Conservation (phyloP, 208 protist species). For the Ichthyophonus hoferi region DNA sequence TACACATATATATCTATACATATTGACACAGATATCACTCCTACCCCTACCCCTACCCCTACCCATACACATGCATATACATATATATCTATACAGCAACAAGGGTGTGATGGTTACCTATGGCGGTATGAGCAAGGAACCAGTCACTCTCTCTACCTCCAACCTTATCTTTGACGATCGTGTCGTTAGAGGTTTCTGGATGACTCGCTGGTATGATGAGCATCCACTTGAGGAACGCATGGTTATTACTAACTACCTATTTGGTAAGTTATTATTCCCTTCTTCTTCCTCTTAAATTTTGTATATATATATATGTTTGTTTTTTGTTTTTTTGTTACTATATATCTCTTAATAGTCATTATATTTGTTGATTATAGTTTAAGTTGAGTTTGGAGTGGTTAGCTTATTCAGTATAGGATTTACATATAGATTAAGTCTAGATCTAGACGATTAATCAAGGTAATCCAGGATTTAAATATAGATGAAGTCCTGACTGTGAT, state of each 20-base stretch:
- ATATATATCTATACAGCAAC: conserved; percentile 44
- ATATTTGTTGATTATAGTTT: too few relatives aligned
- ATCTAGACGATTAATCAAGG: too few relatives aligned
- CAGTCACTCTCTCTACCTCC: conserved; percentile 81
- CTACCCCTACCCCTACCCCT: not conserved
- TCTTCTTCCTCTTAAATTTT: not conserved
- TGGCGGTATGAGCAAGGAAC: conserved; percentile 85
- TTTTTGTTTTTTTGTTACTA: not conserved
- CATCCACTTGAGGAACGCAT: not conserved
- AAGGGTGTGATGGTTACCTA: conserved; percentile 87
- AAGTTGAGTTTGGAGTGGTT: too few relatives aligned
- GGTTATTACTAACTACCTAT: not conserved
- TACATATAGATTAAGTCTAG: too few relatives aligned
- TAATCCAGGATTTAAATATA: too few relatives aligned
- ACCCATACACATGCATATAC: not conserved
- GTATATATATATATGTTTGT: not conserved
- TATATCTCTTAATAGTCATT: not conserved
- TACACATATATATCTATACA: not conserved
- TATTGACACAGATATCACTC: not conserved
- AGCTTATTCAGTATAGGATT: too few relatives aligned
- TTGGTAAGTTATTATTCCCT: not conserved
- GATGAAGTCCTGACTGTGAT: too few relatives aligned
- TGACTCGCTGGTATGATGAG: conserved; percentile 72
- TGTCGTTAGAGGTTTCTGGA: conserved; percentile 80
- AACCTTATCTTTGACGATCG: conserved; percentile 82